Evolutionary conservation across 345 rosid genomes (phyloP), one percentile per base, ranked within the genome.

Genomic region (Carallia brachiata): DNA sequence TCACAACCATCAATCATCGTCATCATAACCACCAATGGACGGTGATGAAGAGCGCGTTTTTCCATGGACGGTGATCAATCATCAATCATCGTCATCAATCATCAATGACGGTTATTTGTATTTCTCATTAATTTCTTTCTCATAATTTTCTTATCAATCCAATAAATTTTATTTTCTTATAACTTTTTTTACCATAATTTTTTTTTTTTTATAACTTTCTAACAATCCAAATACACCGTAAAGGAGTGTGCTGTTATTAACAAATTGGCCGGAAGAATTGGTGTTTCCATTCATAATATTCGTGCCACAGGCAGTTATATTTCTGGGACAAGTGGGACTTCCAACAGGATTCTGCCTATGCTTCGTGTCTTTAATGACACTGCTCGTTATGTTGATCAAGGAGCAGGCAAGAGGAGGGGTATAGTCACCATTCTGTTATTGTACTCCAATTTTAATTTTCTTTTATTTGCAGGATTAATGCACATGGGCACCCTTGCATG

Each of bases 191-290:
- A 23, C 23, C 23, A 23, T 23, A 23, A 23, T 23, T 23, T 23
- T 23, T 23, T 23, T 23, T 23, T 23, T 23, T 23, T 23, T 0
- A 23, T 23, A 23, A 23, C 23, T 90, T 88, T 80, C 72, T 92
- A 23, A 23, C 23, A 23, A 23, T 23, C 23, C 23, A 23, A n/a
- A n/a, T n/a, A n/a, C n/a, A n/a, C n/a, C n/a, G n/a, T 92, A 78
- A 92, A 90, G 82, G 93, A 92, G 73, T 92, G 95, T 83, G 96
- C 93, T 76, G 89, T 88, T 69, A 86, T 90, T 65, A 92, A 95
- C 80, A 90, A 92, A 76, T 86, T 88, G 17, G 95, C 91, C 76
- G 96, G 98, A 19, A 95, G 98, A 62, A 81, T 90, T 76, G 98
- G 95, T 67, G 88, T 90, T n/a, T 87, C 98, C 10, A 69, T 88